phyloP scores from a whole-genome alignment of 2,329 filamentous ascomycete species.

The Calonectria ilicicola region DNA sequence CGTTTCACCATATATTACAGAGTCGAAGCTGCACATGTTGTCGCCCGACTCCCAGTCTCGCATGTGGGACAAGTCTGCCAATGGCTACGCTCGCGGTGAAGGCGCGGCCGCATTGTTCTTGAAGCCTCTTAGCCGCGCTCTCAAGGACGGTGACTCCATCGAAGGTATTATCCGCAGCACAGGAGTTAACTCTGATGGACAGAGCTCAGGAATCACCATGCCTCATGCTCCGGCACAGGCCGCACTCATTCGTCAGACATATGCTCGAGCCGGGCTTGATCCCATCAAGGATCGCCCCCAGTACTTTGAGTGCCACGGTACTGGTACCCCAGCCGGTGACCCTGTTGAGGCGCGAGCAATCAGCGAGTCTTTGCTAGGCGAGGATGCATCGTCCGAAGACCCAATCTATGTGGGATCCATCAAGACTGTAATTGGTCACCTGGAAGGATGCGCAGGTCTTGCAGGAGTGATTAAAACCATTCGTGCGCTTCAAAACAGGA shows the following conservation, averaged over 20 bases:
- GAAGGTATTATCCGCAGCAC: conserved; percentile 38
- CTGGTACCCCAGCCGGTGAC: conserved; percentile 54
- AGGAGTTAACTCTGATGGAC: conserved; percentile 38
- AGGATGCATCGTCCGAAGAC: not conserved
- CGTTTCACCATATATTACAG: conserved; percentile 18
- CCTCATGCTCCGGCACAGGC: conserved; percentile 59
- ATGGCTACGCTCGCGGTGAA: conserved; percentile 8
- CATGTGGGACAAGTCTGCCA: conserved; percentile 7
- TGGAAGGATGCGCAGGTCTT: conserved; percentile 41
- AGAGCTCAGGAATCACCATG: conserved; percentile 27
- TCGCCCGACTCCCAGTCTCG: not conserved
- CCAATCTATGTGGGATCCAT: conserved; percentile 40
- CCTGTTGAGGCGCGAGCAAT: conserved; percentile 63
- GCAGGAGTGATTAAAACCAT: conserved; percentile 37
- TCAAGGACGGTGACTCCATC: conserved; percentile 46
- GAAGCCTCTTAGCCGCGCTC: conserved; percentile 44
- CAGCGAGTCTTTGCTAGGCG: conserved; percentile 51
- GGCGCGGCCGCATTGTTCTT: not conserved
- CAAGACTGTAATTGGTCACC: conserved; percentile 45
- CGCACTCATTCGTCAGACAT: conserved; percentile 52
- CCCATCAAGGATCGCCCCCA: conserved; percentile 48
- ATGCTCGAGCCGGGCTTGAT: conserved; percentile 52
- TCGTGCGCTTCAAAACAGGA: conserved; percentile 29
- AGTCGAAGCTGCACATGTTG: conserved; percentile 9
- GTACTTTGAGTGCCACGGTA: conserved; percentile 57